Conservation (phyloP, 164 flowering plant species). For the Nymphaea colorata region DNA sequence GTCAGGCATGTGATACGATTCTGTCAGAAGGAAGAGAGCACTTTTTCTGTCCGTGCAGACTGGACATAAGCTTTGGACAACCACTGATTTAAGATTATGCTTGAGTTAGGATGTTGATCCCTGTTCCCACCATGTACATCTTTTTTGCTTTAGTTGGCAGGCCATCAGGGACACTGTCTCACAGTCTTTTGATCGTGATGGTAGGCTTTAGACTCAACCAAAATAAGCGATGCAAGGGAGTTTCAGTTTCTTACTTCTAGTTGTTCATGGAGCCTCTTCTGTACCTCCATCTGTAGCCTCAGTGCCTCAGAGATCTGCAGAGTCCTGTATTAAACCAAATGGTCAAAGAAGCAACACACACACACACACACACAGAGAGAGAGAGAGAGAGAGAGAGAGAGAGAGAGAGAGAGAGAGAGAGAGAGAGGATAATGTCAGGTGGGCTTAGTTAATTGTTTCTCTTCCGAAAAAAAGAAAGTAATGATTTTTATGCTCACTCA, state of each 20-base stretch:
- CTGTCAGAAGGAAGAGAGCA: no score
- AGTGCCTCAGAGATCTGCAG: constrained; percentile 2
- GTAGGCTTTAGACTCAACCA: no score
- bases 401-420: not conserved
- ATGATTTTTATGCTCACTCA: not conserved
- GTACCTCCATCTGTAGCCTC: constrained; percentile 5
- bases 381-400: not conserved
- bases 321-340: not conserved
- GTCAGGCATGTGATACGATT: no score
- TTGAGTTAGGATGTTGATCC: not conserved
- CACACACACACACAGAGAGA: no score
- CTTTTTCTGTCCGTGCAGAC: no score
- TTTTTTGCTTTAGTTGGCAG: no score
- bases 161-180: no score
- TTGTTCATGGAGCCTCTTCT: constrained; percentile 5
- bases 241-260: not conserved
- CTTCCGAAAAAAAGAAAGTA: not conserved
- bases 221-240: not conserved
- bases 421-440: not conserved
- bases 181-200: no score
- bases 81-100: not conserved
- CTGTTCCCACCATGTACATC: not conserved
- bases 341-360: no score
- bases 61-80: no score
- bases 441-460: not conserved